A percentile compares a stretch with the other conserved stretches of the same genome.
These are phyloP conservation scores for Sporothrix curviconia DNA, from an alignment of 2,329 filamentous ascomycete genomes.

Conservation along the genomic window DNA sequence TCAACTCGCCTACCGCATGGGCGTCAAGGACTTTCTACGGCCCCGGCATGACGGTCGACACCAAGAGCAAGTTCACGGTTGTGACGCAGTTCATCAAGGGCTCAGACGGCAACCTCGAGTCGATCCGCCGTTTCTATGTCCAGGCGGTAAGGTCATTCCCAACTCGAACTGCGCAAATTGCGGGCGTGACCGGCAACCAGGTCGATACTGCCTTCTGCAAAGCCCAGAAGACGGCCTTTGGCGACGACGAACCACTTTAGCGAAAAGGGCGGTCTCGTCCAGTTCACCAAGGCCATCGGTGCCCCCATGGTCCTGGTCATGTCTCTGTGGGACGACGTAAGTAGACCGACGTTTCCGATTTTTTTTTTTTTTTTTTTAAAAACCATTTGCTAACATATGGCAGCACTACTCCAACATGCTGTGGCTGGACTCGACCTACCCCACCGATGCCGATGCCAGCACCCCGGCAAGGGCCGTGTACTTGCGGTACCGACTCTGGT, in stretches of 20 bases:
- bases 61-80: slow-evolving; percentile 50
- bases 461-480: slow-evolving; percentile 36
- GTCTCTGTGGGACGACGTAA: slow-evolving; percentile 52
- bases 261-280: slow-evolving; percentile 45
- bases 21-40: slow-evolving; percentile 51
- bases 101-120: slow-evolving; percentile 38
- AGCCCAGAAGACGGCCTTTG: slow-evolving; percentile 47
- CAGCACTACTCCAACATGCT: slow-evolving; percentile 52
- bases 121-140: slow-evolving; percentile 57
- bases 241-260: slow-evolving; percentile 45
- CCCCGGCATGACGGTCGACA: slow-evolving; percentile 49
- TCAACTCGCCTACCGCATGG: slow-evolving; percentile 59
- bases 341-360: too few species aligned
- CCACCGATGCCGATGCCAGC: slow-evolving; percentile 31
- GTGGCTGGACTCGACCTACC: slow-evolving; percentile 55
- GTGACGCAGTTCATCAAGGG: slow-evolving; percentile 53
- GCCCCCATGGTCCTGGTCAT: slow-evolving; percentile 57
- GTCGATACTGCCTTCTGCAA: slow-evolving; percentile 51
- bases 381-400: not conserved
- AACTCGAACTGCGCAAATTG: slow-evolving; percentile 35
- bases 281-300: slow-evolving; percentile 45
- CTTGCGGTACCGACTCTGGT: slow-evolving; percentile 39
- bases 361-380: slow-evolving; percentile 25
- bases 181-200: slow-evolving; percentile 25
- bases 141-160: slow-evolving; percentile 51